These are phyloP conservation scores for Linnemannia exigua DNA, from an alignment of 192 early-diverging fungal species.

Conservation along the genomic window DNA sequence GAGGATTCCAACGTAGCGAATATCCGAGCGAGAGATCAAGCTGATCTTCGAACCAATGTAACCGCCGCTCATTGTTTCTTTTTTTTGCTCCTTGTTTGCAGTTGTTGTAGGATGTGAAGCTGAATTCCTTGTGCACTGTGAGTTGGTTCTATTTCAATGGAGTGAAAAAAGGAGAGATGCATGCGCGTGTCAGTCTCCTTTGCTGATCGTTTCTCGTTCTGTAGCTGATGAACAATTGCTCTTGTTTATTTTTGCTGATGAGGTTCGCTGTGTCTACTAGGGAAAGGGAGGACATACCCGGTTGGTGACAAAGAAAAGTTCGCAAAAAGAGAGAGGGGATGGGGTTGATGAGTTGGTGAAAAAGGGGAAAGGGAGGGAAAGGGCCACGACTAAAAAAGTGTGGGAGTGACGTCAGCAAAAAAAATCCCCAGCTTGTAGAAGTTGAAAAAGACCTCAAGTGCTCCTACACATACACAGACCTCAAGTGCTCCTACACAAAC, in stretches of 20 bases:
- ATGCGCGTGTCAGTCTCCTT: background rate
- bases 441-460: background rate
- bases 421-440: too few relatives aligned
- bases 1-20: slow-evolving; percentile 93
- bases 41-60: slow-evolving; percentile 75
- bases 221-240: background rate
- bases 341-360: background rate
- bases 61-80: slow-evolving; percentile 56
- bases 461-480: background rate
- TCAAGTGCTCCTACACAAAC: background rate
- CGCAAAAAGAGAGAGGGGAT: background rate
- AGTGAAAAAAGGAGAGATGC: background rate
- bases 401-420: background rate
- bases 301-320: background rate
- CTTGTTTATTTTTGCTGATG: background rate
- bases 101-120: background rate
- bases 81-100: background rate
- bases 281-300: background rate
- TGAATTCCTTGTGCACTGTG: background rate
- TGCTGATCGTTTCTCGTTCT: background rate
- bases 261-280: background rate
- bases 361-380: background rate
- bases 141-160: background rate
- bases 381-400: background rate
- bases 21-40: slow-evolving; percentile 89